Evolutionary conservation across 805 yeast genomes (phyloP).

Genomic region (Candida easanensis): DNA sequence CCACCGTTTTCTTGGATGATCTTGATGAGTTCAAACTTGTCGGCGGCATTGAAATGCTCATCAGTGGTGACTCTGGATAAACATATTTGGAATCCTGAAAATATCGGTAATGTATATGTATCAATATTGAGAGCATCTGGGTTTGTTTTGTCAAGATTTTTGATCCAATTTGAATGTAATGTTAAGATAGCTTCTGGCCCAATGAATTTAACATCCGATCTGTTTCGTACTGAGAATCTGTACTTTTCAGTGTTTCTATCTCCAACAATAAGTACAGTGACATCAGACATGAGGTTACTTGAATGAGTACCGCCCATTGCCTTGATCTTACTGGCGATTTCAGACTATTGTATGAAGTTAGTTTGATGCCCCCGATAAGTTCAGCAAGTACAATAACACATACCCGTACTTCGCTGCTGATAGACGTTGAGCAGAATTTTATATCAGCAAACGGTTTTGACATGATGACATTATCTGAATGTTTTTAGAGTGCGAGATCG

Average conservation of each 20-base stretch:
- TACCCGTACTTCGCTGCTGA: conserved; percentile 21
- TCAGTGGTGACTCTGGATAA: conserved; percentile 33
- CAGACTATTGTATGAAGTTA: conserved; percentile 23
- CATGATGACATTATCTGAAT: conserved; percentile 10
- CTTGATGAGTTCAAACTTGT: conserved; percentile 32
- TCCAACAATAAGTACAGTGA: conserved; percentile 59
- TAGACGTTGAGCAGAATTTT: conserved; percentile 28
- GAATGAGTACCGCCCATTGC: conserved; percentile 59
- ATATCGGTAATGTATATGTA: conserved; percentile 37
- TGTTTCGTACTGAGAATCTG: conserved; percentile 44
- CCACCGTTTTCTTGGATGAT: conserved; percentile 48
- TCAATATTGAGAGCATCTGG: conserved; percentile 24
- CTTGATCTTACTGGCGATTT: conserved; percentile 42
- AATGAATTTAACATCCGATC: conserved; percentile 59
- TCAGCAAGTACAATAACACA: neutral
- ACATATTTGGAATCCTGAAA: conserved; percentile 39
- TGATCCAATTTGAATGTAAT: conserved; percentile 50
- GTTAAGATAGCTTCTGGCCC: conserved; percentile 42
- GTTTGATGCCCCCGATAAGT: neutral
- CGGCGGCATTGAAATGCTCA: conserved; percentile 22
- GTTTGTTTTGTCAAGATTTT: conserved; percentile 41
- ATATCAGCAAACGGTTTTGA: conserved; percentile 21
- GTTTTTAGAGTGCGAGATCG: neutral
- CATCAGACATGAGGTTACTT: conserved; percentile 59
- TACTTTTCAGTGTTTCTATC: conserved; percentile 54